Percentiles rank a stretch among this genome's conserved stretches.
Conservation (phyloP, 768 basidiomycete species). For the Xerocomellus chrysenteron region DNA sequence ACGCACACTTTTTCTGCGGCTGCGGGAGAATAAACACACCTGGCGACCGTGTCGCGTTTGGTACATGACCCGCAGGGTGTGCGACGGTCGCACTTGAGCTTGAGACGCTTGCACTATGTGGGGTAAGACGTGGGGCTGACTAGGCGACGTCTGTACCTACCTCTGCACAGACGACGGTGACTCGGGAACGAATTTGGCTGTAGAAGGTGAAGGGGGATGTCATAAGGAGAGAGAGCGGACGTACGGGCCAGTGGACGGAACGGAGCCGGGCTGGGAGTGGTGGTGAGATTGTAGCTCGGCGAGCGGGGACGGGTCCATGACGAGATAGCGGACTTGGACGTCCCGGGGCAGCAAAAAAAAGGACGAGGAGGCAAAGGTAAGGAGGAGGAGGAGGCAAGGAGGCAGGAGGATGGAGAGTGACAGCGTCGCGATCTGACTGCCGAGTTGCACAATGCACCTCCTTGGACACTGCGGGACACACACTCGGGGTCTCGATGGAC, state of each 20-base stretch:
- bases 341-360: neutral
- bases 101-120: conserved; percentile 78
- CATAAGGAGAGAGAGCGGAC: conserved; percentile 13
- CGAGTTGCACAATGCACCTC: conserved; percentile 22
- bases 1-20: conserved; percentile 84
- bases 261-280: conserved; percentile 14
- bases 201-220: conserved; percentile 2
- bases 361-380: too few relatives aligned
- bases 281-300: conserved; percentile 19
- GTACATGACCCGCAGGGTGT: conserved; percentile 76
- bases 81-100: conserved; percentile 80
- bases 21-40: conserved; percentile 77
- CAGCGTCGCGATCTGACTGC: conserved; percentile 9
- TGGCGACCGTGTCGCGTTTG: conserved; percentile 71
- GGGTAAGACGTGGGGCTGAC: conserved; percentile 4
- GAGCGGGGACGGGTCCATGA: conserved; percentile 21
- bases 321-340: neutral
- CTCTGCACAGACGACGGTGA: conserved; percentile 83
- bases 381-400: neutral
- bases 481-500: conserved; percentile 23
- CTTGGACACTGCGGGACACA: conserved; percentile 11
- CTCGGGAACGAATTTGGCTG: conserved; percentile 71
- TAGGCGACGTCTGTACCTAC: conserved; percentile 37
- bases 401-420: neutral
- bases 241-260: conserved; percentile 32